A percentile compares a stretch with the other conserved stretches of the same genome.
phyloP scores from a whole-genome alignment of 148 eudicot species.

The Rhododendron williamsianum region DNA sequence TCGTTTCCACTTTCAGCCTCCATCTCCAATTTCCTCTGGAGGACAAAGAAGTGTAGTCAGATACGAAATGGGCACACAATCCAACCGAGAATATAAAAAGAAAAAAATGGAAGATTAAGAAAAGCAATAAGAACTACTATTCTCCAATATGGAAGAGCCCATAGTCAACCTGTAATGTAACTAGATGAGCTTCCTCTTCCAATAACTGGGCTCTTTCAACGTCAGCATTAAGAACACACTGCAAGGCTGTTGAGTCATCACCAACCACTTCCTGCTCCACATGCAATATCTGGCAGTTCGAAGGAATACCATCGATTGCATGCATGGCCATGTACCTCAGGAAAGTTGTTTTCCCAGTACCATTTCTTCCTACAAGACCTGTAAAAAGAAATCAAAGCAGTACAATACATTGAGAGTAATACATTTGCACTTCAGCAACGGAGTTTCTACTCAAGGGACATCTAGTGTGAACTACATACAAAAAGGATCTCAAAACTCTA shows the following conservation, averaged over 20 bases:
- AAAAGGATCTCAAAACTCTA: not conserved
- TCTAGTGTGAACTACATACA: not conserved
- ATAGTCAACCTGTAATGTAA: constrained; percentile 61
- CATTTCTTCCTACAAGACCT: constrained; percentile 99
- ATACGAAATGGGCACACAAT: not conserved
- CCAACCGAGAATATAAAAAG: not conserved
- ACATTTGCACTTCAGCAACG: too few relatives aligned
- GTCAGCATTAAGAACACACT: constrained; percentile 87
- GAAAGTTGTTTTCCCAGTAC: constrained; percentile 98
- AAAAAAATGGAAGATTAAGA: not conserved
- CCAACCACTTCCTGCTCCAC: constrained; percentile 99
- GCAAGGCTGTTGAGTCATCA: constrained; percentile 80
- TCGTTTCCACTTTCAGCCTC: constrained; percentile 49
- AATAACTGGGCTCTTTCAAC: constrained; percentile 75
- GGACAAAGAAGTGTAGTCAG: constrained; percentile 15
- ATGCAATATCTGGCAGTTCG: constrained; percentile 89
- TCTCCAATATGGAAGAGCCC: not conserved
- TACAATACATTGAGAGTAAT: not conserved
- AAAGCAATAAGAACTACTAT: constrained; percentile 3
- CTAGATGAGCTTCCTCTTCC: constrained; percentile 75
- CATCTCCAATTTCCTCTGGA: constrained; percentile 59
- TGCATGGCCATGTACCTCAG: constrained; percentile 93
- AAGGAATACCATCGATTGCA: constrained; percentile 96
- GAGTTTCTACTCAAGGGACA: not conserved
- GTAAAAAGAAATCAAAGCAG: constrained; percentile 19